Evolutionary conservation across 2,329 filamentous ascomycete species (phyloP), one percentile per base, ranked within the genome.

Genomic region (Podosphaera fusca): DNA sequence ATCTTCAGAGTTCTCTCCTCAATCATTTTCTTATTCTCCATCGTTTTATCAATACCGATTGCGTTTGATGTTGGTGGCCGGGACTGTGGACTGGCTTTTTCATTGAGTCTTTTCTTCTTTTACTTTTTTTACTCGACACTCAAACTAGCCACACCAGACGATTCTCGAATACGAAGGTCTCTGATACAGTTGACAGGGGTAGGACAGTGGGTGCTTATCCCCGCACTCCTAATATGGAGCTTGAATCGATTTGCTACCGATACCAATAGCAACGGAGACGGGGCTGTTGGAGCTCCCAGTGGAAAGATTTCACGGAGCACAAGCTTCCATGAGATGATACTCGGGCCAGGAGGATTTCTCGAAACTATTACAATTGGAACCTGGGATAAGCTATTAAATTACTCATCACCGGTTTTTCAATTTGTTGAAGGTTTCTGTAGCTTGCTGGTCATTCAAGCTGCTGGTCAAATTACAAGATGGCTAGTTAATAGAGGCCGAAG

Each of bases 1-100:
- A 76, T 90, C 70, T 80, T 89, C 70, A 82, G 84, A 69, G 77
- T 84, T 69, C 68, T 89, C 64, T 87, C 87, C 67, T 87, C 87
- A 72, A 76, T 83, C 68, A 72, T 87, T 71, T 96, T 95, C 73
- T 81, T 96, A 65, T 78, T 89, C 71, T 85, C 85, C 72, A 88
- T 95, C 70, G 82, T 96, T 67, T 85, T 96, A 68, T 95, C 88
- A 60, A 92, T 98, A 68, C 92, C 92, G 60, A 82, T 98, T 68
- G 87, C 90, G 66, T 96, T 96, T 74, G 92, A 98, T 79, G 90
- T 96, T 66, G 92, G 92, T 68, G 92, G 92, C 60, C 83, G 87
- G 66, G 89, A 92, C 65, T 94, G 88, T 67, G 92, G 92, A 59
- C 77, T 98, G 67, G 90, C 88, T 61, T 96, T 94, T 74, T 95